Base-by-base conservation (phyloP, 75 land plant species). In the Pinus tabuliformis region DNA sequence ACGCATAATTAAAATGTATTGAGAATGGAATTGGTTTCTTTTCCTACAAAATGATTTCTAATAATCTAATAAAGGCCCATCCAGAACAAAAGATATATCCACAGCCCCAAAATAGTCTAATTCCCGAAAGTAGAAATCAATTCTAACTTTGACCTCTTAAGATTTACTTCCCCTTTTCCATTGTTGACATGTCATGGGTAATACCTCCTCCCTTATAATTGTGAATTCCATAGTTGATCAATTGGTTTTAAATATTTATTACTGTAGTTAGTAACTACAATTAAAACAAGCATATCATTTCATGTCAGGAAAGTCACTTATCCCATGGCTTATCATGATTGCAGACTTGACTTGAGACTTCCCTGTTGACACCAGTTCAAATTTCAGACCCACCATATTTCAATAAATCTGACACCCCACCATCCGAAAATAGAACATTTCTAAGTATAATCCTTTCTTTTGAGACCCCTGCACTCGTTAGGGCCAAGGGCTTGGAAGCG, bases 1-100 rank as follows among this genome's bases (percentile, higher is more conserved):
- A 95, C 86, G 71, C 93, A 92, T 85, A 95, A 95, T 65, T 95
- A 92, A 56, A 95, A 65, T 1, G 98, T 95, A 73, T 95, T 95
- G 58, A 95, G 85, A 36, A 95, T 64, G 16, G 87, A 80, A 56
- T 82, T 78, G 6, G 98, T 95, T 66, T 82, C 81, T 1, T 24
- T 21, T 5, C 82, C 91, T 6, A 73, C 45, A 56, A 90, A 93
- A 8, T 89, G 72, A 3, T 82, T 24, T 17, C 76, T 79, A 56
- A 76, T 81, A 59, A 79, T 56, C 28, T 74, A 78, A 52, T 86
- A 94, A n/a, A 94, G 78, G 33, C 63, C 57, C 1, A 93, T 88
- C 3, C 98, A 95, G 13, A 90, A 59, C 2, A 76, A 56, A 45
- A 95, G 80, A 70, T 95, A 95, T 4, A 85, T 15, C 11, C 79